Evolutionary conservation across 2,329 filamentous ascomycete genomes (phyloP).

Genomic region (Beauveria varroae): DNA sequence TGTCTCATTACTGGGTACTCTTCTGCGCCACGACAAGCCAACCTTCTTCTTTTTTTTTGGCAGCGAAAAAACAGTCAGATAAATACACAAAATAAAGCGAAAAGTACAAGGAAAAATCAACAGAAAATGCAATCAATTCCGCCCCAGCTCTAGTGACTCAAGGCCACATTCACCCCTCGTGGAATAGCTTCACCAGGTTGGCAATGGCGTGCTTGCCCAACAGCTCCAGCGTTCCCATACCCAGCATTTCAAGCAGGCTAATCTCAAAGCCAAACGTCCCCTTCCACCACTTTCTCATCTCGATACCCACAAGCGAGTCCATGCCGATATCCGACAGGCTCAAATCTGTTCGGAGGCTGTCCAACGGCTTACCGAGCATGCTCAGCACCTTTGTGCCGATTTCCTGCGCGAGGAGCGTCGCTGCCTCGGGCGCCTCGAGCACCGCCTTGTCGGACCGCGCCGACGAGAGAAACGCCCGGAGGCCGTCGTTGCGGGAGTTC

Average conservation of each 20-base stretch:
- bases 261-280: conserved; percentile 14
- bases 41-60: too few relatives aligned
- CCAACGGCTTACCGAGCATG: conserved; percentile 13
- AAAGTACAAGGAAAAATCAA: too few relatives aligned
- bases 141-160: too few relatives aligned
- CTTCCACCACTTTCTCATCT: conserved; percentile 16
- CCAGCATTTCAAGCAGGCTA: conserved; percentile 5
- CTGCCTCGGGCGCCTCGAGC: neutral
- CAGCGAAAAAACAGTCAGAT: too few relatives aligned
- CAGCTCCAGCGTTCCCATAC: neutral
- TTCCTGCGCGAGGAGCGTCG: neutral
- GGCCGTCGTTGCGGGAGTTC: neutral
- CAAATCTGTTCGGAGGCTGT: conserved; percentile 2
- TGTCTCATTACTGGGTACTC: too few relatives aligned
- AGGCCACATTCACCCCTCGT: neutral
- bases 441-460: neutral
- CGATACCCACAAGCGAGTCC: conserved; percentile 17
- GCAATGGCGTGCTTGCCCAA: neutral
- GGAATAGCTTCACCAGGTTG: neutral
- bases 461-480: neutral
- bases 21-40: too few relatives aligned
- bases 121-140: too few relatives aligned
- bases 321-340: conserved; percentile 14
- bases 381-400: conserved; percentile 12
- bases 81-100: too few relatives aligned